These are phyloP conservation scores for Tephrocybe sp. DNA, from an alignment of 768 basidiomycete genomes.

Conservation along the genomic window DNA sequence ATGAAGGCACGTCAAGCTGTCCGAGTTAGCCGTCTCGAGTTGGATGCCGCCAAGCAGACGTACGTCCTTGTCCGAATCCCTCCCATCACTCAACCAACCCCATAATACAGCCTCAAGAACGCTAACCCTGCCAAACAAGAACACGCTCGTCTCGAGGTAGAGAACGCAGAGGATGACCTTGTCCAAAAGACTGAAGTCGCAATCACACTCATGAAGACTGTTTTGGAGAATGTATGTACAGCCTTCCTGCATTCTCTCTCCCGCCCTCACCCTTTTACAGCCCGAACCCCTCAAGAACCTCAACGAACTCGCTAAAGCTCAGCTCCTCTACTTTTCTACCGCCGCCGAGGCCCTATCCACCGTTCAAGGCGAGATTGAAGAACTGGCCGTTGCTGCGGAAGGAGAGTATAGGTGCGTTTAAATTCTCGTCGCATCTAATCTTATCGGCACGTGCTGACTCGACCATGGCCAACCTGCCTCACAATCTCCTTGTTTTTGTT, in stretches of 20 bases:
- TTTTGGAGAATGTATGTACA: constrained; percentile 92
- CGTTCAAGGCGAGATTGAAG: constrained; percentile 90
- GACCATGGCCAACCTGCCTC: neutral
- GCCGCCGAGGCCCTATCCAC: constrained; percentile 80
- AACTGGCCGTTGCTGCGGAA: constrained; percentile 89
- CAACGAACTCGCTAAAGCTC: constrained; percentile 84
- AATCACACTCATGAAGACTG: constrained; percentile 96
- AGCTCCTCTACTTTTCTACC: constrained; percentile 70
- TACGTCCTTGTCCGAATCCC: constrained; percentile 32
- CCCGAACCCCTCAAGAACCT: constrained; percentile 96
- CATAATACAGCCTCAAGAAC: constrained; percentile 66
- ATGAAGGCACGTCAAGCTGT: constrained; percentile 91
- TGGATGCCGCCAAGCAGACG: constrained; percentile 90
- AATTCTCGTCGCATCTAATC: neutral
- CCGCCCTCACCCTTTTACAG: constrained; percentile 34
- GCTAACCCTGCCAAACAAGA: constrained; percentile 78
- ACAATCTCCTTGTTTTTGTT: neutral
- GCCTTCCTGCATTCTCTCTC: neutral
- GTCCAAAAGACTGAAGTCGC: constrained; percentile 98
- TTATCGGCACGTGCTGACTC: neutral
- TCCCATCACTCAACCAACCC: neutral
- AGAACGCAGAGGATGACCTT: constrained; percentile 93
- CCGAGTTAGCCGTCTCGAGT: constrained; percentile 73
- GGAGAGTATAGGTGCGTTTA: constrained; percentile 82
- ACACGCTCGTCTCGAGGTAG: constrained; percentile 86